Conservation (phyloP, 2,329 filamentous ascomycete species). For the Aspergillus clavatus region DNA sequence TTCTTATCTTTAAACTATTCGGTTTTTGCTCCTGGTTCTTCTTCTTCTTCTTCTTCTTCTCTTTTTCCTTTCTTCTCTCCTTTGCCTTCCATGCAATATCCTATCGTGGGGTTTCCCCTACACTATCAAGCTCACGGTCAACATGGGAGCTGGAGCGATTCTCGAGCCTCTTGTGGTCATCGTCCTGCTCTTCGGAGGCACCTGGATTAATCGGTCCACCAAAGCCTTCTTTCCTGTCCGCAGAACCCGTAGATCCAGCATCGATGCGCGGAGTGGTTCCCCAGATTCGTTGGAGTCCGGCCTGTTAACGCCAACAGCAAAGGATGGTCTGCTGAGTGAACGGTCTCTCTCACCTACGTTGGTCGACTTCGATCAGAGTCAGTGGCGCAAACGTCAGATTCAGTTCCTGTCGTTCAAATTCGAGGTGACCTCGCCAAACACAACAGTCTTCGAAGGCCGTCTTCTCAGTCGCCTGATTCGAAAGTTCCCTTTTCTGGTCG, state of each 20-base stretch:
- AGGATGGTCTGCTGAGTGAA: constrained; percentile 32
- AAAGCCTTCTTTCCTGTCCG: constrained; percentile 29
- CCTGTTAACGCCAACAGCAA: constrained; percentile 32
- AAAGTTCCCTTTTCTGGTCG: constrained; percentile 66
- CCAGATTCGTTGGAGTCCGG: constrained; percentile 40
- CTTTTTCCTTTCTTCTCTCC: background rate
- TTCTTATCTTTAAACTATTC: background rate
- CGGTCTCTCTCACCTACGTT: constrained; percentile 39
- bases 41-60: too few species aligned
- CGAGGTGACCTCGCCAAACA: constrained; percentile 57
- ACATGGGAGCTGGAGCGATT: constrained; percentile 54
- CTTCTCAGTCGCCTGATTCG: constrained; percentile 60
- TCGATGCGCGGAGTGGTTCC: constrained; percentile 24
- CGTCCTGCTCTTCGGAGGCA: constrained; percentile 56
- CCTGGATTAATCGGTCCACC: constrained; percentile 54
- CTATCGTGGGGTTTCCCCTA: background rate
- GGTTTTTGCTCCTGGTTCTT: too few species aligned
- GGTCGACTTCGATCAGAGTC: constrained; percentile 38
- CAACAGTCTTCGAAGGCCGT: constrained; percentile 54
- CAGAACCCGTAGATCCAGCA: constrained; percentile 17
- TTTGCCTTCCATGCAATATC: too few species aligned
- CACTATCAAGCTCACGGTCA: background rate
- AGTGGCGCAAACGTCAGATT: constrained; percentile 50
- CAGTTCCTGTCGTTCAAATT: constrained; percentile 43
- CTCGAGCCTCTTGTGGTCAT: constrained; percentile 60